phyloP scores from a whole-genome alignment of 306 rosid species.

The Arachis stenosperma region DNA sequence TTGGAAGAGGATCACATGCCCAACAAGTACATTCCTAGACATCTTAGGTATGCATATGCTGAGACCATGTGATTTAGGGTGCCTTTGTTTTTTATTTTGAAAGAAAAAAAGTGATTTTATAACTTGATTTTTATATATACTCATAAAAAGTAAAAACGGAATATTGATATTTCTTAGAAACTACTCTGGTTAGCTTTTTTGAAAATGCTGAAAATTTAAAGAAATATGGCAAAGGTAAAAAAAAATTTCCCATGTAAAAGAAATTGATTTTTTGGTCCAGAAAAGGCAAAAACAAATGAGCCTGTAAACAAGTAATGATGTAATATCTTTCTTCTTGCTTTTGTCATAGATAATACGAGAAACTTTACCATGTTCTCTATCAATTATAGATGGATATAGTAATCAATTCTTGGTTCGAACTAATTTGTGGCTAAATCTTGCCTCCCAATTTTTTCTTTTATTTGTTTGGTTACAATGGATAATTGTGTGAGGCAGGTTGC shows the following conservation, averaged over 20 bases:
- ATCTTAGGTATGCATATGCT: conserved; percentile 65
- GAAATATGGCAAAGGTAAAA: too few relatives aligned
- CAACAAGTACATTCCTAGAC: conserved; percentile 84
- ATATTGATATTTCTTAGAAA: too few relatives aligned
- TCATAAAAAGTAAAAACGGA: too few relatives aligned
- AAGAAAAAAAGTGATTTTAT: too few relatives aligned
- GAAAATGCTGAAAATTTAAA: too few relatives aligned
- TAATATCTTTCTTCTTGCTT: background rate
- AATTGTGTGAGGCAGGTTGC: conserved; percentile 47
- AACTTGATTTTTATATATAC: too few relatives aligned
- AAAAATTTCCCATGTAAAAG: too few relatives aligned
- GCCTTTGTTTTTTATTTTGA: too few relatives aligned
- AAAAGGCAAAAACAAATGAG: too few relatives aligned
- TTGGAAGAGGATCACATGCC: conserved; percentile 97
- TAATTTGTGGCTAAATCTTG: conserved; percentile 20
- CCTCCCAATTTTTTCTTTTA: background rate
- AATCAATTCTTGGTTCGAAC: conserved; percentile 16
- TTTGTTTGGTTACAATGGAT: background rate
- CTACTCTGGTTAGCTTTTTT: too few relatives aligned
- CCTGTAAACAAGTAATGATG: background rate
- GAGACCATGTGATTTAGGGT: background rate
- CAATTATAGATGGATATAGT: conserved; percentile 18
- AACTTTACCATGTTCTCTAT: conserved; percentile 4
- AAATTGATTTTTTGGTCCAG: too few relatives aligned
- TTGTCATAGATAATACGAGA: background rate